Conservation (phyloP, 352 stramenopile genomes). For the Phytopythium vexans region DNA sequence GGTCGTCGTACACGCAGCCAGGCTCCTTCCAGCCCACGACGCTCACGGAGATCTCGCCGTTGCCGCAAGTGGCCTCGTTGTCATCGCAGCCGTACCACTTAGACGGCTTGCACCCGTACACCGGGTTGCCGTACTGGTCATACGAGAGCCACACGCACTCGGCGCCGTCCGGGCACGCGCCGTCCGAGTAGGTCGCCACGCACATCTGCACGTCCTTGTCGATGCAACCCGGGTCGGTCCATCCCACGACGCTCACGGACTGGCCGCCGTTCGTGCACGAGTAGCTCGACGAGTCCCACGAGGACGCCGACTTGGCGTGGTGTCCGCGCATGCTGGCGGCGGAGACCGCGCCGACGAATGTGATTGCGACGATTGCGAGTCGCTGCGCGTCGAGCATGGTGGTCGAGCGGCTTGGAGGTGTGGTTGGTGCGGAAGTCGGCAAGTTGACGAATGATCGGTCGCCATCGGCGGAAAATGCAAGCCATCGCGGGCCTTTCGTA, state of each 20-base stretch:
- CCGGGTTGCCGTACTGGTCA: neutral
- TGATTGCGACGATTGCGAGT: too few relatives aligned
- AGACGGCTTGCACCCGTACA: conserved; percentile 3
- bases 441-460: too few relatives aligned
- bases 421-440: too few relatives aligned
- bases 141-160: neutral
- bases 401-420: too few relatives aligned
- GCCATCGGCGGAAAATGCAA: too few relatives aligned
- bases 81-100: conserved; percentile 1
- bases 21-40: conserved; percentile 4
- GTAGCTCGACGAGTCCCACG: too few relatives aligned
- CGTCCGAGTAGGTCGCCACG: conserved; percentile 2
- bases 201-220: conserved; percentile 2
- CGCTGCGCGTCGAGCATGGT: too few relatives aligned
- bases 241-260: conserved; percentile 5
- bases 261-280: conserved; percentile 5
- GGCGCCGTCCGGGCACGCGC: conserved; percentile 4
- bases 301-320: too few relatives aligned
- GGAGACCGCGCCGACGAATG: too few relatives aligned
- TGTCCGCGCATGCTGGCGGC: too few relatives aligned
- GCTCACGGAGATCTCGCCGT: conserved; percentile 3
- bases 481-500: too few relatives aligned
- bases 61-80: neutral
- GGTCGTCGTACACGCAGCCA: neutral
- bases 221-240: conserved; percentile 1